phyloP scores from a whole-genome alignment of 2,329 filamentous ascomycete genomes.

The Penicillium sp. region DNA sequence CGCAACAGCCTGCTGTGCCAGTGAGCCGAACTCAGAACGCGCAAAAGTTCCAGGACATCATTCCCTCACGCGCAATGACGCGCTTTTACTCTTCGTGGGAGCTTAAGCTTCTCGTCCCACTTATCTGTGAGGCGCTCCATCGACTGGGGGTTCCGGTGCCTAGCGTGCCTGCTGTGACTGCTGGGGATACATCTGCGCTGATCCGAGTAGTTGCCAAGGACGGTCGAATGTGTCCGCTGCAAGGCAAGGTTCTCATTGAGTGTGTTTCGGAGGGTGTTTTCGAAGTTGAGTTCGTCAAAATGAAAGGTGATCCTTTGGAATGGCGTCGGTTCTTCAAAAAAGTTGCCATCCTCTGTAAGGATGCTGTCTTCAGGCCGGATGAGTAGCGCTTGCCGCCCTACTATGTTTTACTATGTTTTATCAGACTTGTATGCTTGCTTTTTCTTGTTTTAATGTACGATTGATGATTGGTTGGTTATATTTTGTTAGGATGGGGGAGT shows the following conservation, averaged over 20 bases:
- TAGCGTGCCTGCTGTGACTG: constrained; percentile 46
- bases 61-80: constrained; percentile 82
- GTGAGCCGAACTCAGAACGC: constrained; percentile 87
- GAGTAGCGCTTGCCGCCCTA: constrained; percentile 21
- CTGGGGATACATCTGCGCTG: constrained; percentile 56
- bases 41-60: constrained; percentile 84
- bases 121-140: constrained; percentile 79
- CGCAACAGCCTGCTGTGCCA: constrained; percentile 73
- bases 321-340: constrained; percentile 98
- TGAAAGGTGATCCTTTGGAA: constrained; percentile 93
- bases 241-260: constrained; percentile 49
- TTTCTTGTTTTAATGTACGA: constrained; percentile 8
- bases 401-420: not conserved
- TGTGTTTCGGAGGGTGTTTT: constrained; percentile 61
- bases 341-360: constrained; percentile 82
- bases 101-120: constrained; percentile 72
- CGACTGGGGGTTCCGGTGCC: constrained; percentile 79
- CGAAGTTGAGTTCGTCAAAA: constrained; percentile 89
- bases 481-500: not conserved
- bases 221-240: constrained; percentile 51
- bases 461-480: constrained; percentile 8
- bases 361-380: constrained; percentile 71
- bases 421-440: constrained; percentile 4
- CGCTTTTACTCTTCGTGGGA: constrained; percentile 88
- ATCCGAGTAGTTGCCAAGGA: constrained; percentile 73